Percentiles rank a stretch among this genome's conserved stretches.
Conservation (phyloP, 305 asterid species). For the Fraxinus angustifolia region DNA sequence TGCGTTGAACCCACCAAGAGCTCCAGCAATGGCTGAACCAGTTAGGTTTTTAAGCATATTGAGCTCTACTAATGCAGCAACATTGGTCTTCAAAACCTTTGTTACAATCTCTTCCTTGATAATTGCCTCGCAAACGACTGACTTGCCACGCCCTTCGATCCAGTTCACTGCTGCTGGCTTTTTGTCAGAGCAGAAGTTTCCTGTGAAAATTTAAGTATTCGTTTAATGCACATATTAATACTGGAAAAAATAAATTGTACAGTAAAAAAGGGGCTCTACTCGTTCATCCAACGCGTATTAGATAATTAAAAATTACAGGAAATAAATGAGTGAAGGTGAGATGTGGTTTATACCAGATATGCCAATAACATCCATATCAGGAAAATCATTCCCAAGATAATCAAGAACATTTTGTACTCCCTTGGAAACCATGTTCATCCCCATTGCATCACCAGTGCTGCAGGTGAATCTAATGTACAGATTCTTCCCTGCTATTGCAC, state of each 20-base stretch:
- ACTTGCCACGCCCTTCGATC: slow-evolving; percentile 57
- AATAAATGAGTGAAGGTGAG: not conserved
- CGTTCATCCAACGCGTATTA: not conserved
- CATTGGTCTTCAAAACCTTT: slow-evolving; percentile 48
- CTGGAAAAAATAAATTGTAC: not conserved
- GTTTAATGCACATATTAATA: not conserved
- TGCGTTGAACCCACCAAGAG: slow-evolving; percentile 58
- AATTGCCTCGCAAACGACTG: slow-evolving; percentile 52
- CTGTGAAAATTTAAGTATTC: slow-evolving; percentile 16
- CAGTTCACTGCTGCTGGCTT: slow-evolving; percentile 56
- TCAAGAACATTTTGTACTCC: slow-evolving; percentile 53
- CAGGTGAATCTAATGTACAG: slow-evolving; percentile 43
- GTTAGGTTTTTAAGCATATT: slow-evolving; percentile 49
- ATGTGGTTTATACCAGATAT: slow-evolving; percentile 37
- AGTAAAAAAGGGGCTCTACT: not conserved
- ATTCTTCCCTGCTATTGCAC: slow-evolving; percentile 53
- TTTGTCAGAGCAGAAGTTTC: slow-evolving; percentile 52
- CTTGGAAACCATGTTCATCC: slow-evolving; percentile 56
- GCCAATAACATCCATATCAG: slow-evolving; percentile 53
- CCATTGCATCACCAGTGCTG: slow-evolving; percentile 60
- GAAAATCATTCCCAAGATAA: slow-evolving; percentile 37
- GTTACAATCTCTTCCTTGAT: slow-evolving; percentile 44
- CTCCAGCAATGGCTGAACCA: slow-evolving; percentile 54
- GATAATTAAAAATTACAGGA: not conserved
- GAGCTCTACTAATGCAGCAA: slow-evolving; percentile 45